Base-by-base conservation (phyloP, 1,284 basidiomycete genomes). In the Coniferiporia sulphurascens region DNA sequence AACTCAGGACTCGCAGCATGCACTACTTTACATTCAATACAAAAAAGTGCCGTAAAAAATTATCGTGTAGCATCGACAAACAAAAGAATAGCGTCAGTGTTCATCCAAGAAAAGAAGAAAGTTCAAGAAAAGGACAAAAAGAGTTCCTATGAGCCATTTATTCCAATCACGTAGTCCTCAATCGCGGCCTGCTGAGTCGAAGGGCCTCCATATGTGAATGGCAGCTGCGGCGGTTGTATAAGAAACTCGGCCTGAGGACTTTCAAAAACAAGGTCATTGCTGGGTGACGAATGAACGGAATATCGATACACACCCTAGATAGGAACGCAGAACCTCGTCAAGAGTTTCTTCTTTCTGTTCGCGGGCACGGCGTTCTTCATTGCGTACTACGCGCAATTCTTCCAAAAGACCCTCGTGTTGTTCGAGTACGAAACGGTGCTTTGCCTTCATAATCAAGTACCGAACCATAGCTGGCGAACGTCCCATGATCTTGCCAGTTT, bases 361-460 rank as follows among this genome's bases (percentile, higher is more conserved):
- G 50, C 72, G 75, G 65, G 82, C 76, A 53, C 73, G 74, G 55
- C 71, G 73, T 62, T 83, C 76, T 67, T 89, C 85, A 5, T 71
- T 69, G 63, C 79, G 75, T 10, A 82, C 70, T 32, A 78, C 71
- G 50, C 81, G 76, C 63, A 90, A 70, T 68, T 92, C 86, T 64
- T 87, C 82, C 15, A 81, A 71, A 32, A 91, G 73, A 15, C 72
- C 71, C 44, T 83, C 82, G 59, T 89, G 83, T 64, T 87, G 81
- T 59, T 85, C 76, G 21, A 85, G 61, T 9, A 79, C 83, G 67
- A 82, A 87, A 27, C 72, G 73, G 66, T 85, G 78, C 66, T 90
- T 91, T 1, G 91, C 88, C 67, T 91, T 92, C 76, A 83, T 84
- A 34, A 90, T 65, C n/a, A 91, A 73, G 69, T 93, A 92, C 72